Conservation (phyloP, 2,329 filamentous ascomycete genomes). For the Aspergillus bombycis region DNA sequence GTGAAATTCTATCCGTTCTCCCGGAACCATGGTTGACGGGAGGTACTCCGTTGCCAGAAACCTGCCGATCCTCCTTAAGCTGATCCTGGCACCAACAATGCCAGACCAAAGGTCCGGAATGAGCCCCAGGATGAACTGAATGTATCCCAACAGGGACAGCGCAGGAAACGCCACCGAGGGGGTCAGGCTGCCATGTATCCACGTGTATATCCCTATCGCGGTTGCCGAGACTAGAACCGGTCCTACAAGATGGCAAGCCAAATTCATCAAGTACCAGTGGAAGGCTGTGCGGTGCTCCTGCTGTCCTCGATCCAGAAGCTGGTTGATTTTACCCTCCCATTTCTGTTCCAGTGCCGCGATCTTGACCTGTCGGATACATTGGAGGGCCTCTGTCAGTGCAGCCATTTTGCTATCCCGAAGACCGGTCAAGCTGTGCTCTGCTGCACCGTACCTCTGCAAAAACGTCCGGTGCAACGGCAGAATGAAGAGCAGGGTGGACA, state of each 20-base stretch:
- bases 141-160: slow-evolving; percentile 68
- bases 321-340: slow-evolving; percentile 72
- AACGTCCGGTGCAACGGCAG: slow-evolving; percentile 61
- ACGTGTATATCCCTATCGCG: slow-evolving; percentile 69
- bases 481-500: slow-evolving; percentile 65
- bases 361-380: slow-evolving; percentile 83
- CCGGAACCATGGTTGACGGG: slow-evolving; percentile 35
- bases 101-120: slow-evolving; percentile 75
- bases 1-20: slow-evolving; percentile 65
- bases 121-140: slow-evolving; percentile 70
- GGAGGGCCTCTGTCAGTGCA: slow-evolving; percentile 74
- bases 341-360: slow-evolving; percentile 75
- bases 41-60: slow-evolving; percentile 69
- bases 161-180: slow-evolving; percentile 79
- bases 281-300: slow-evolving; percentile 69
- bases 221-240: slow-evolving; percentile 73
- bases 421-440: slow-evolving; percentile 74
- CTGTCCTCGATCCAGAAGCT: slow-evolving; percentile 69
- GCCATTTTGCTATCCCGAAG: slow-evolving; percentile 74
- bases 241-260: slow-evolving; percentile 72
- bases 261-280: slow-evolving; percentile 62
- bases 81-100: slow-evolving; percentile 70
- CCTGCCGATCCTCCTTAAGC: slow-evolving; percentile 68
- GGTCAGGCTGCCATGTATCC: slow-evolving; percentile 62
- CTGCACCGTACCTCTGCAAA: slow-evolving; percentile 65